A percentile compares a stretch with the other conserved stretches of the same genome.
These are phyloP conservation scores for Saturnispora hagleri DNA, from an alignment of 805 yeast genomes.

Conservation along the genomic window DNA sequence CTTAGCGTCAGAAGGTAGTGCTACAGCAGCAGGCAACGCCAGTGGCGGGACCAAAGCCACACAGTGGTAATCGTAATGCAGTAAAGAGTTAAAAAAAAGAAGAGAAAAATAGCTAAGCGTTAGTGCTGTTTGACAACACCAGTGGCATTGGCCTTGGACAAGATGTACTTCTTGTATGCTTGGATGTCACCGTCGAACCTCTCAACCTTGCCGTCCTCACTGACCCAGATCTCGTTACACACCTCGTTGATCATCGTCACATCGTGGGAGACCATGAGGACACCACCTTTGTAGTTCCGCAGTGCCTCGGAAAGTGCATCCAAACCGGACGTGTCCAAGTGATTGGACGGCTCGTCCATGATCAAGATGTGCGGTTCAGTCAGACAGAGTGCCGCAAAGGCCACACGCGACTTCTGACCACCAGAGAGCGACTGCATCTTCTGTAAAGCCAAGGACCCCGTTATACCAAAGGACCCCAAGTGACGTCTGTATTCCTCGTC, in stretches of 20 bases:
- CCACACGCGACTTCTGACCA: slow-evolving; percentile 97
- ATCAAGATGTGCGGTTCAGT: slow-evolving; percentile 84
- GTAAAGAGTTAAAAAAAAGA: background rate
- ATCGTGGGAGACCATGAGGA: slow-evolving; percentile 96
- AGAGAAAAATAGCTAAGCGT: background rate
- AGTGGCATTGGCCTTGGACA: slow-evolving; percentile 63
- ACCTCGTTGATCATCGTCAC: slow-evolving; percentile 82
- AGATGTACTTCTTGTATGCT: slow-evolving; percentile 83
- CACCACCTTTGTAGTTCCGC: slow-evolving; percentile 85
- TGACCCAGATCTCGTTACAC: slow-evolving; percentile 92
- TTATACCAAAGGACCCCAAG: slow-evolving; percentile 93
- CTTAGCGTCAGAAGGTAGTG: too few relatives aligned
- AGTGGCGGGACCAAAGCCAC: too few relatives aligned
- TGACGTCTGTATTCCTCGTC: slow-evolving; percentile 97
- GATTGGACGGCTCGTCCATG: slow-evolving; percentile 97
- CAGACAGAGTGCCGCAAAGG: slow-evolving; percentile 91
- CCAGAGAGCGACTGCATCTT: slow-evolving; percentile 87
- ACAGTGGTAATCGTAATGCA: too few relatives aligned
- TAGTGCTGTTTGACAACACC: slow-evolving; percentile 91
- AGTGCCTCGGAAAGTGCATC: slow-evolving; percentile 92
- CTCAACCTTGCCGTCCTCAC: slow-evolving; percentile 74
- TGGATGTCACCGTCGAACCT: slow-evolving; percentile 76
- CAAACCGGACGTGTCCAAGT: slow-evolving; percentile 94
- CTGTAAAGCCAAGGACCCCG: slow-evolving; percentile 88
- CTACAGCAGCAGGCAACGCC: too few relatives aligned